Base-by-base conservation (phyloP, 2,329 filamentous ascomycete genomes). In the Dactylellina leptospora region DNA sequence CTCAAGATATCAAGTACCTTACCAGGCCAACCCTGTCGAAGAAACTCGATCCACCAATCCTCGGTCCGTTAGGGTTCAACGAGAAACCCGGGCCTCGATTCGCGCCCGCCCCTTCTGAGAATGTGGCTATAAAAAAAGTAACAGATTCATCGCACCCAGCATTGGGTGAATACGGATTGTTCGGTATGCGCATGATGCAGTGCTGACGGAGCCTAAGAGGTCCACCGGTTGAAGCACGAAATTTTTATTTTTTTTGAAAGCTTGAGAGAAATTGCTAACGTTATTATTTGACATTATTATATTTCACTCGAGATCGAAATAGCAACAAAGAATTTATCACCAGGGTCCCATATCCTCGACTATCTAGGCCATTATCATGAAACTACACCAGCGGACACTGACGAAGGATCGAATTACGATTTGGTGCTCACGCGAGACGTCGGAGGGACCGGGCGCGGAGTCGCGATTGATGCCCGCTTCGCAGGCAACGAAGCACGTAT, bases 401-500 rank as follows among this genome's bases (percentile, higher is more conserved):
- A 85, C 72, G 79, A 80, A n/a, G 63, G 76, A 11, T 85, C 84
- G 4, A 85, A 89, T 79, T 89, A 89, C 76, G 87, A 89, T 77
- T 80, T 90, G 23, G 87, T 85, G 82, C 80, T 89, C 18, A 85
- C 87, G 78, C 81, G 83, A 18, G 85, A 84, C 51, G 36, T 75
- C 23, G 74, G 72, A 18, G 81, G 79, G 0, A 72, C 68, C 8
- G 61, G 55, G 53, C 60, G 68, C 8, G 84, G 83, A 13, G 80
- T 87, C 0, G 86, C 86, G 2, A 84, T 89, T 2, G 87, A 90
- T 75, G 87, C 87, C 2, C 83, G 81, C 13, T 77, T 77, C 36
- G 79, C 79, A 58, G 87, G 87, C 9, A 89, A 88, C 76, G 87
- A 90, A 79, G 87, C 85, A 1, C 81, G 87, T 8, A 89, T 88